Percentiles rank a stretch among this genome's conserved stretches.
phyloP scores from a whole-genome alignment of 2,329 filamentous ascomycete species.

The Neoascochyta sp. region DNA sequence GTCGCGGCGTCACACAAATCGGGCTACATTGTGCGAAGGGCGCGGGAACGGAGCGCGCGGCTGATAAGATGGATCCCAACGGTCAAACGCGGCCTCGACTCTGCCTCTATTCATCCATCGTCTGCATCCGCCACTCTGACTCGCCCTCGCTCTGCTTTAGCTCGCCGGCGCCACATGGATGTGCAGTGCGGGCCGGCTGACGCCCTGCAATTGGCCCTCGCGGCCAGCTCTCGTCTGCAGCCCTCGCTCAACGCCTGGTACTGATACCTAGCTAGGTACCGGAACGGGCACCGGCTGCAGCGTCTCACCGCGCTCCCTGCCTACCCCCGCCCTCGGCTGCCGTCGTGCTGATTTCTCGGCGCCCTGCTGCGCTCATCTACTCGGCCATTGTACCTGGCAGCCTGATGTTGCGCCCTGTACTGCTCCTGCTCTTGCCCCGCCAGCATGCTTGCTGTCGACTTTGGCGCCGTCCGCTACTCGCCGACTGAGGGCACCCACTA shows the following conservation, averaged over 20 bases:
- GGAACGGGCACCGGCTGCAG: slow-evolving; percentile 3
- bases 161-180: slow-evolving; percentile 5
- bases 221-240: slow-evolving; percentile 2
- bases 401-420: slow-evolving; percentile 2
- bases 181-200: slow-evolving; percentile 7
- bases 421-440: slow-evolving; percentile 3
- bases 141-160: slow-evolving; percentile 7
- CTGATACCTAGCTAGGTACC: too few species aligned
- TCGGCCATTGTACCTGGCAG: slow-evolving; percentile 1
- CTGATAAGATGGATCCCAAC: too few species aligned
- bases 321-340: not conserved
- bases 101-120: slow-evolving; percentile 6
- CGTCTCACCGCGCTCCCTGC: not conserved
- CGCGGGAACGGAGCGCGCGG: too few species aligned
- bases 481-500: slow-evolving; percentile 29
- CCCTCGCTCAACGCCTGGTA: slow-evolving; percentile 12
- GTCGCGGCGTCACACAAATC: too few species aligned
- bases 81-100: slow-evolving; percentile 9
- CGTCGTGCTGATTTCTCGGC: not conserved
- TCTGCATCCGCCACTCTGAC: too few species aligned
- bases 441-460: slow-evolving; percentile 34
- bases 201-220: slow-evolving; percentile 7
- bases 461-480: slow-evolving; percentile 28
- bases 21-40: too few species aligned
- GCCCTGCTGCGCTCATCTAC: slow-evolving; percentile 1